Evolutionary conservation across 257 asterid genomes (phyloP), one percentile per base, ranked within the genome.

Genomic region (Nicotiana benthamiana): DNA sequence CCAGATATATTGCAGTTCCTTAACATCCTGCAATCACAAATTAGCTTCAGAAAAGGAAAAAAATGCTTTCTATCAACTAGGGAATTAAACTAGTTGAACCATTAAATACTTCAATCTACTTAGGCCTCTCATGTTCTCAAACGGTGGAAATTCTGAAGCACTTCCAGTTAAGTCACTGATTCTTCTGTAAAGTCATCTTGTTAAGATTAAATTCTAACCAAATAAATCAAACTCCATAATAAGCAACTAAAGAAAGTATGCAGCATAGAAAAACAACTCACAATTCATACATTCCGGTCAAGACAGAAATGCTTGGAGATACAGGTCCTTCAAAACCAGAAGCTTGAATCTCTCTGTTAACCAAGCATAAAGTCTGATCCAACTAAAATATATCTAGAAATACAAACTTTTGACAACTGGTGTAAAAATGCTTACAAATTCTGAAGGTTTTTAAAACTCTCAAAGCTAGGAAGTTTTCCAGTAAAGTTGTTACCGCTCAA

Each of bases 391-490:
- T 3, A 28, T 28, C 52, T n/a, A 34, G 52, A 18, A 28, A 28
- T 12, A 6, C 22, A 54, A 54, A n/a, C 27, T 54, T 76, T 4
- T 27, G 53, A 1, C 5, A 18, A 3, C 22, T 26, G 28, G 32
- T 66, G 16, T 76, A 9, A 28, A 59, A 30, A 54, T 76, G 18
- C 84, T 81, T 54, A 81, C 84, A 81, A 13, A 40, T 1, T 75
- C 32, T 26, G 34, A 34, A 82, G 82, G 62, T 40, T 64, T 76
- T 24, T 17, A 48, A 59, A 77, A 43, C 52, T 60, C 24, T 75
- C 70, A 57, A 81, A 57, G 66, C 60, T 59, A 40, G 83, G 79
- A 28, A 82, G 61, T 78, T 82, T 77, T 48, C 85, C 85, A 16
- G 60, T 70, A 62, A 82, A 82, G 36, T 77, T 66, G 72, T 77